A percentile compares a stretch with the other conserved stretches of the same genome.
Conservation (phyloP, 2,329 filamentous ascomycete species). For the Nannizzia gypsea region DNA sequence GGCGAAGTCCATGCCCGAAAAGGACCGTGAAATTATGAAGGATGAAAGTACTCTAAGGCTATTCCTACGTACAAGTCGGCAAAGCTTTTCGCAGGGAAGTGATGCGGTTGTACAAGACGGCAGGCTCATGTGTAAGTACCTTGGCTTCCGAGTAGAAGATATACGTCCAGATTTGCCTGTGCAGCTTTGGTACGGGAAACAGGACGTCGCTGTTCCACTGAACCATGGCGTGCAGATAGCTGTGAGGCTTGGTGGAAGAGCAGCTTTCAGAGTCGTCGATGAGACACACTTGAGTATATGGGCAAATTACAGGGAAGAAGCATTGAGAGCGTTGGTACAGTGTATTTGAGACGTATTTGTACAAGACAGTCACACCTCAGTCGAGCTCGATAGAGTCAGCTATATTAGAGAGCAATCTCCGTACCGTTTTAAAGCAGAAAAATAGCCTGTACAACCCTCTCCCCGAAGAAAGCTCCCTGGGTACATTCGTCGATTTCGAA, state of each 20-base stretch:
- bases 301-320: not conserved
- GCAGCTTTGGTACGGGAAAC: slow-evolving; percentile 28
- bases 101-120: slow-evolving; percentile 23
- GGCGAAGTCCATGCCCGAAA: slow-evolving; percentile 12
- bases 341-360: not conserved
- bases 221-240: slow-evolving; percentile 26
- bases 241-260: slow-evolving; percentile 21
- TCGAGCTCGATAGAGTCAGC: not conserved
- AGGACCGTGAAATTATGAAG: slow-evolving; percentile 18
- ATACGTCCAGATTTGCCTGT: slow-evolving; percentile 26
- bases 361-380: not conserved
- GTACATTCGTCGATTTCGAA: not conserved
- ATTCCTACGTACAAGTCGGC: slow-evolving; percentile 16
- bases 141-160: slow-evolving; percentile 27
- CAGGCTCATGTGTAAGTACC: slow-evolving; percentile 19
- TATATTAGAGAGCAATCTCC: not conserved
- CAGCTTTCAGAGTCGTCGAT: slow-evolving; percentile 22
- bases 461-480: not conserved
- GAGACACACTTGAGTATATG: slow-evolving; percentile 23
- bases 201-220: slow-evolving; percentile 24
- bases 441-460: not conserved
- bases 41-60: slow-evolving; percentile 18
- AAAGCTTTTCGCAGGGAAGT: slow-evolving; percentile 23
- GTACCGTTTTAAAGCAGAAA: not conserved
- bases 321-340: not conserved